phyloP scores from a whole-genome alignment of 495 filamentous ascomycete genomes.

The Chaetomium tenue region DNA sequence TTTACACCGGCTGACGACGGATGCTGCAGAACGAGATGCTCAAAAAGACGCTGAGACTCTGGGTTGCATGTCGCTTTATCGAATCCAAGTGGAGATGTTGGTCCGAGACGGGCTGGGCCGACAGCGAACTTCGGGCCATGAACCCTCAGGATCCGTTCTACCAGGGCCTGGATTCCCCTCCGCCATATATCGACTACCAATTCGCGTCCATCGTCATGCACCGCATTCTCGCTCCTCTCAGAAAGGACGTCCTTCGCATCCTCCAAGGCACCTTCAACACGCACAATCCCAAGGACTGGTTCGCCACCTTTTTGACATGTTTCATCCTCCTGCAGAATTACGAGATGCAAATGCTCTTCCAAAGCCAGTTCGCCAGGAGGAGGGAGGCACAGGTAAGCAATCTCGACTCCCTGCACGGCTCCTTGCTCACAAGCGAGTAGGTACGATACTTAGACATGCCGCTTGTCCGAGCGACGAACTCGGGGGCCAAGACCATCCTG shows the following conservation, averaged over 20 bases:
- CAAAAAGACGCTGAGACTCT: slow-evolving; percentile 37
- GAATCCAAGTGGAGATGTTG: slow-evolving; percentile 42
- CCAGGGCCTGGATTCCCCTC: slow-evolving; percentile 34
- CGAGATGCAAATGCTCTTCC: slow-evolving; percentile 40
- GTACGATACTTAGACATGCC: slow-evolving; percentile 42
- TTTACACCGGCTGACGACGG: background rate
- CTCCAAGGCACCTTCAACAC: slow-evolving; percentile 36
- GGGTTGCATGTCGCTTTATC: slow-evolving; percentile 42
- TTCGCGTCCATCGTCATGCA: slow-evolving; percentile 42
- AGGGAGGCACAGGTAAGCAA: slow-evolving; percentile 28
- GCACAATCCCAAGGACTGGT: slow-evolving; percentile 42
- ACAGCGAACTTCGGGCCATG: slow-evolving; percentile 29
- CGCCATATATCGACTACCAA: slow-evolving; percentile 44
- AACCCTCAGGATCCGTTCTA: slow-evolving; percentile 36
- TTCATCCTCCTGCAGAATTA: slow-evolving; percentile 47
- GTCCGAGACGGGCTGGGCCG: slow-evolving; percentile 29
- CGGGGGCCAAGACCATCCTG: slow-evolving; percentile 43
- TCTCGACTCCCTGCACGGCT: background rate
- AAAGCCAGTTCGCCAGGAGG: slow-evolving; percentile 35
- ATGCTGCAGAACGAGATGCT: slow-evolving; percentile 38
- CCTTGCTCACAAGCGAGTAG: slow-evolving; percentile 22
- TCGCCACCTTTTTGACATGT: slow-evolving; percentile 35
- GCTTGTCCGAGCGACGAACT: slow-evolving; percentile 42
- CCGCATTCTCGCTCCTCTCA: slow-evolving; percentile 36
- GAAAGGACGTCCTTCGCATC: slow-evolving; percentile 33